phyloP scores from a whole-genome alignment of 768 basidiomycete genomes.

The Candolleomyces aberdarensis region DNA sequence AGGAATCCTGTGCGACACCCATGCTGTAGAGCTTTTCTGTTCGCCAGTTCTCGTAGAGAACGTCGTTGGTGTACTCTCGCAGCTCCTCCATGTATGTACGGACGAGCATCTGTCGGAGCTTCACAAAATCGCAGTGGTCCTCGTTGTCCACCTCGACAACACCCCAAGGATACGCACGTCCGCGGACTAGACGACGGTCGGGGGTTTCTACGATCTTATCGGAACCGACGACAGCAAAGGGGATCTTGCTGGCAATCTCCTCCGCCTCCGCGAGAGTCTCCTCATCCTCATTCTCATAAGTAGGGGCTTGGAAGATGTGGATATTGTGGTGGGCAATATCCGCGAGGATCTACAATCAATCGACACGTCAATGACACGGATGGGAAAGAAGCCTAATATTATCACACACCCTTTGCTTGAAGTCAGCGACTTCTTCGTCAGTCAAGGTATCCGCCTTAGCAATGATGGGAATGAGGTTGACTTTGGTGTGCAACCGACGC shows the following conservation, averaged over 20 bases:
- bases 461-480: slow-evolving; percentile 98
- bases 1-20: slow-evolving; percentile 97
- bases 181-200: slow-evolving; percentile 91
- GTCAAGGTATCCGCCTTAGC: slow-evolving; percentile 98
- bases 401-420: slow-evolving; percentile 81
- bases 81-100: slow-evolving; percentile 99
- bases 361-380: neutral
- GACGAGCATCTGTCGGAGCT: slow-evolving; percentile 98
- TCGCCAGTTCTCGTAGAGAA: slow-evolving; percentile 97
- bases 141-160: slow-evolving; percentile 99
- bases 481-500: slow-evolving; percentile 94
- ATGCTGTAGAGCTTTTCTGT: slow-evolving; percentile 94
- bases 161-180: slow-evolving; percentile 97
- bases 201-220: slow-evolving; percentile 76
- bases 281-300: slow-evolving; percentile 98
- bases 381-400: neutral
- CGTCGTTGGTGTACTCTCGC: slow-evolving; percentile 93
- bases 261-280: slow-evolving; percentile 97
- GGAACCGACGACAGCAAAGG: slow-evolving; percentile 97
- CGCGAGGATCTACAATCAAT: slow-evolving; percentile 63
- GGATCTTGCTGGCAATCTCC: slow-evolving; percentile 97
- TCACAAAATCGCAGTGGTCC: slow-evolving; percentile 99
- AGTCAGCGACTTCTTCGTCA: slow-evolving; percentile 88
- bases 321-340: slow-evolving; percentile 96
- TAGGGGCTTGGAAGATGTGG: slow-evolving; percentile 96